These are phyloP conservation scores for Saccharomycopsis amapae DNA, from an alignment of 805 yeast species.

Conservation along the genomic window DNA sequence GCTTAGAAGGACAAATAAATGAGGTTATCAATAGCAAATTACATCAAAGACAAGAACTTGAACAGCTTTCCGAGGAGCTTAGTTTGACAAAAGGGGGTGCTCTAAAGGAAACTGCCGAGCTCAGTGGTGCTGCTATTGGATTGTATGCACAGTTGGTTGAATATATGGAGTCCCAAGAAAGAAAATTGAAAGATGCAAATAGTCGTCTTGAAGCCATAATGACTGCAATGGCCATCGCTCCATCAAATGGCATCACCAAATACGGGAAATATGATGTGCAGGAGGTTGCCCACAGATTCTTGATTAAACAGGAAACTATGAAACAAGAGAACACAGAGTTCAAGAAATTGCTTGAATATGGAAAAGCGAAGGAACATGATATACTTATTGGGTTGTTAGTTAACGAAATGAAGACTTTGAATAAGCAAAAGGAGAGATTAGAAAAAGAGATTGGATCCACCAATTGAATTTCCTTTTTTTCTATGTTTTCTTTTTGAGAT, in stretches of 20 bases:
- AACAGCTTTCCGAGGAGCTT: no score
- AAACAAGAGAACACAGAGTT: slow-evolving; percentile 65
- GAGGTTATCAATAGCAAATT: no score
- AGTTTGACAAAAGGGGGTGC: no score
- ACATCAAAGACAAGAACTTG: no score
- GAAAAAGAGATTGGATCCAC: slow-evolving; percentile 1
- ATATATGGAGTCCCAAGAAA: no score
- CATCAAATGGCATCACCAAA: slow-evolving; percentile 38
- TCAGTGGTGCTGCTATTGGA: no score
- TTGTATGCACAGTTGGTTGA: no score
- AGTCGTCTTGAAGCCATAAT: slow-evolving; percentile 53
- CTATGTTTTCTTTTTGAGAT: no score
- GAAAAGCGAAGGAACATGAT: slow-evolving; percentile 66
- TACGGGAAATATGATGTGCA: slow-evolving; percentile 65
- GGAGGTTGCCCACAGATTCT: slow-evolving; percentile 66
- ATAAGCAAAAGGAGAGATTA: slow-evolving; percentile 27
- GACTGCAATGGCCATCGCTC: slow-evolving; percentile 48
- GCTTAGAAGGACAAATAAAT: no score
- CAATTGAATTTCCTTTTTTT: no score
- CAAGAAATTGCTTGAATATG: slow-evolving; percentile 63
- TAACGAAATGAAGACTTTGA: slow-evolving; percentile 42
- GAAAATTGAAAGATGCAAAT: slow-evolving; percentile 57
- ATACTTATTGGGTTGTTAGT: slow-evolving; percentile 59
- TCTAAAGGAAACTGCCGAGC: no score
- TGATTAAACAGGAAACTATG: slow-evolving; percentile 52